Base-by-base conservation (phyloP, 2,329 filamentous ascomycete species). In the Fusarium scirpi region DNA sequence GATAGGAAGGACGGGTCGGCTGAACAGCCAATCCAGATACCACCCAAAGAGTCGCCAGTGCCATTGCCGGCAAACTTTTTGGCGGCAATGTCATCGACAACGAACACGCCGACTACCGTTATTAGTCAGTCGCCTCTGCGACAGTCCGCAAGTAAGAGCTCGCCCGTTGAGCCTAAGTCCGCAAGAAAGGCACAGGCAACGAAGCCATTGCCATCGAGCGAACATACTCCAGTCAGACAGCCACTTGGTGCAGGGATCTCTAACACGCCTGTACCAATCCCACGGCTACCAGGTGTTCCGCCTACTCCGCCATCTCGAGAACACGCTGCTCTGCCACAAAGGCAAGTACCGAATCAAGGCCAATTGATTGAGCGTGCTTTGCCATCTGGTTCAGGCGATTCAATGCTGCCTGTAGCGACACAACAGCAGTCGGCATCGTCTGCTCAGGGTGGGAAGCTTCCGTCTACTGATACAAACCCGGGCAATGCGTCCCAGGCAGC, bases 51-150 rank as follows among this genome's bases (percentile, higher is more conserved):
- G 58, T 83, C 82, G 2, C 82, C 82, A 5, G 82, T 84, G 8
- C 82, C 82, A 13, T 69, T 84, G 12, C 82, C 82, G 2, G 79
- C 82, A 8, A 82, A 82, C 57, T 82, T 82, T 54, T 69, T 82
- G 49, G 81, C 81, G n/a, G 80, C 81, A 11, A 82, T 82, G 74
- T 77, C 73, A 52, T 78, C 79, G 12, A 59, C 76, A 11, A 62
- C 78, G 4, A 66, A 62, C 24, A 63, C 72, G 10, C 44, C 75
- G 15, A 47, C 70, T 8, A 46, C 74, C 15, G 52, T 64, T 30
- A 30, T 69, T 6, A 69, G 67, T n/a, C 67, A 55, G 25, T 49
- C 62, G 38, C 57, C 65, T 18, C 62, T 65, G 34, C 73, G 58
- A 30, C 59, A 62, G 11, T n/a, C 47, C 20, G 45, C 61, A 22